Conservation (phyloP, 1,284 basidiomycete genomes). For the Naganishia cerealis region DNA sequence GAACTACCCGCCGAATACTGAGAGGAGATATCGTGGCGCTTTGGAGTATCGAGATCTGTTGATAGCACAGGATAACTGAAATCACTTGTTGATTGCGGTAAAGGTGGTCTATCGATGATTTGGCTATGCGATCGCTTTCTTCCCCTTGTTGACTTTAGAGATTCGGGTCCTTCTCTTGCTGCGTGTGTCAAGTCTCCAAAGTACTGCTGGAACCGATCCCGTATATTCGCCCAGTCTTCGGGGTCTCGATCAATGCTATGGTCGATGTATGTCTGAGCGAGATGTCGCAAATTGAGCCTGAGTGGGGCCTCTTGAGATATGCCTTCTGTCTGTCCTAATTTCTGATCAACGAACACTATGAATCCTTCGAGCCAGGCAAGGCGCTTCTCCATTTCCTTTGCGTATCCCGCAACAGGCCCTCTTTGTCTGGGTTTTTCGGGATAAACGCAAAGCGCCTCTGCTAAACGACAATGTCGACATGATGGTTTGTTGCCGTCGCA, state of each 20-base stretch:
- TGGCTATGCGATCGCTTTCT: constrained; percentile 21
- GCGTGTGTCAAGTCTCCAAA: constrained; percentile 24
- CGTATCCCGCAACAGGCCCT: constrained; percentile 29
- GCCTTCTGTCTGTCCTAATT: constrained; percentile 5
- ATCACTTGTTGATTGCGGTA: constrained; percentile 3
- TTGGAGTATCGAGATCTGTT: background rate
- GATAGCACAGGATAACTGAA: background rate
- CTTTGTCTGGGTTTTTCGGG: constrained; percentile 27
- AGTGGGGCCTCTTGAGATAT: background rate
- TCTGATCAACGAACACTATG: constrained; percentile 14
- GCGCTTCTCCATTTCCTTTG: constrained; percentile 21
- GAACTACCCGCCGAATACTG: background rate
- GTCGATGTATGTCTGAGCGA: constrained; percentile 16
- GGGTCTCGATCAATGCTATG: constrained; percentile 20
- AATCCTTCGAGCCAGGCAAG: constrained; percentile 26
- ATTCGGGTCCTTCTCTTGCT: constrained; percentile 21
- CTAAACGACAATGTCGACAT: constrained; percentile 25
- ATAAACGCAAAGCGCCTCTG: constrained; percentile 21
- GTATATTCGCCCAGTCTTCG: constrained; percentile 17
- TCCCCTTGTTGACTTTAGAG: constrained; percentile 5
- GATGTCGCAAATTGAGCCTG: constrained; percentile 7
- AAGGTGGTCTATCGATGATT: constrained; percentile 13
- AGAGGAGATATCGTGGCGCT: background rate
- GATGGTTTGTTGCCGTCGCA: constrained; percentile 25
- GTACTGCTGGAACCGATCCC: constrained; percentile 11